Base-by-base conservation (phyloP, 768 basidiomycete species). In the Tremella yokohamensis region DNA sequence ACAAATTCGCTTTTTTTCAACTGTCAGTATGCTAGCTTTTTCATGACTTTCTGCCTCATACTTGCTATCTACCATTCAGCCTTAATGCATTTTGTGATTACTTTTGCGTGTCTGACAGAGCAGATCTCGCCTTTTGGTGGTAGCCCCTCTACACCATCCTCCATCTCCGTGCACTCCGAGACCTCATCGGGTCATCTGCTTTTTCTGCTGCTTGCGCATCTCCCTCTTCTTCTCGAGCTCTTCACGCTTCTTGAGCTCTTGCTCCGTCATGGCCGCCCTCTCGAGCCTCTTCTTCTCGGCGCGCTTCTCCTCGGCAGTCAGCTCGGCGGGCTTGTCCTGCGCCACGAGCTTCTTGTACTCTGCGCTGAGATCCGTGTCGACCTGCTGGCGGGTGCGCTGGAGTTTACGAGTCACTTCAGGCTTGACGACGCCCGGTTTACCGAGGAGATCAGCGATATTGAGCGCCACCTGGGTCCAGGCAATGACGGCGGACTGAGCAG, bases 361-460 rank as follows among this genome's bases (percentile, higher is more conserved):
- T 22, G 50, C 40, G 8, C 48, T 25, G 25, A 96, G 80, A 18
- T 81, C 79, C 66, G 83, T 84, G 52, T 85, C 84, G 26, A 89
- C 77, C 16, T 86, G 86, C 51, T 90, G 85, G 50, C 91, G 81
- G 20, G 79, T 80, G 76, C 84, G 88, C 72, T 80, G 83, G 52
- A 93, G 81, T 79, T 93, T 94, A 42, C 73, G 73, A 70, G 83
- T 84, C 49, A 90, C 77, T 45, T 94, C 91, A 13, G 90, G 88
- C 22, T 89, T 84, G 49, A 91, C 78, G 53, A 79, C 79, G 37
- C 73, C 68, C 25, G 62, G 67, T 58, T 77, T 79, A 42, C 78
- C 78, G 52, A 92, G 75, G 16, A 81, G 75, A 73, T 96, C 91
- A 61, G 90, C 80, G 60, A 93, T 82, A 40, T 84, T 80, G 78